Conservation (phyloP, 306 rosid species). For the Vachellia pachyceras region DNA sequence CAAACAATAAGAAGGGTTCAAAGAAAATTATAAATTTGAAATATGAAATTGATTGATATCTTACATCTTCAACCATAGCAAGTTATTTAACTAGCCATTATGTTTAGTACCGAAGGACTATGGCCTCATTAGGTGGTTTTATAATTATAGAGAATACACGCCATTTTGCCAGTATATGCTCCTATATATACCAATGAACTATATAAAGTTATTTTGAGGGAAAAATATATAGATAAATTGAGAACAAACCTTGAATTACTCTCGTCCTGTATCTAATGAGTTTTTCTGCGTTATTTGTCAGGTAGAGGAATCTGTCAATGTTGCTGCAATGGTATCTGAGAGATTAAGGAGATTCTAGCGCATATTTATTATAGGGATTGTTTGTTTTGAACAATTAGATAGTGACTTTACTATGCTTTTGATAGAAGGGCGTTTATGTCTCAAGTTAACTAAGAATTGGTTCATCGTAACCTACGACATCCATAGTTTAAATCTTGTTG, state of each 20-base stretch:
- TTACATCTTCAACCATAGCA: no score
- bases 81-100: not conserved
- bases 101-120: no score
- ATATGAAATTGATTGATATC: no score
- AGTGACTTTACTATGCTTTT: not conserved
- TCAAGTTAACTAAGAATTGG: no score
- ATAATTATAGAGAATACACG: not conserved
- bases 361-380: not conserved
- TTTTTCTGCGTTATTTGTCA: slow-evolving; percentile 30
- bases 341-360: slow-evolving; percentile 51
- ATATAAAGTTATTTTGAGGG: not conserved
- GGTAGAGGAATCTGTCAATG: slow-evolving; percentile 48
- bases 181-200: not conserved
- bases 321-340: slow-evolving; percentile 55
- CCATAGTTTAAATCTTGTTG: no score
- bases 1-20: no score
- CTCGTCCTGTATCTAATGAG: not conserved
- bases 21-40: no score
- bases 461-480: no score
- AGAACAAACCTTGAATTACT: not conserved
- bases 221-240: not conserved
- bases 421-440: no score
- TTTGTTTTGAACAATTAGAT: not conserved
- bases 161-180: not conserved
- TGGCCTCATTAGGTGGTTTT: not conserved